Percentiles rank a stretch among this genome's conserved stretches.
Evolutionary conservation across 1,139 yeast genomes (phyloP).

Genomic region (Kodamaea arcana): DNA sequence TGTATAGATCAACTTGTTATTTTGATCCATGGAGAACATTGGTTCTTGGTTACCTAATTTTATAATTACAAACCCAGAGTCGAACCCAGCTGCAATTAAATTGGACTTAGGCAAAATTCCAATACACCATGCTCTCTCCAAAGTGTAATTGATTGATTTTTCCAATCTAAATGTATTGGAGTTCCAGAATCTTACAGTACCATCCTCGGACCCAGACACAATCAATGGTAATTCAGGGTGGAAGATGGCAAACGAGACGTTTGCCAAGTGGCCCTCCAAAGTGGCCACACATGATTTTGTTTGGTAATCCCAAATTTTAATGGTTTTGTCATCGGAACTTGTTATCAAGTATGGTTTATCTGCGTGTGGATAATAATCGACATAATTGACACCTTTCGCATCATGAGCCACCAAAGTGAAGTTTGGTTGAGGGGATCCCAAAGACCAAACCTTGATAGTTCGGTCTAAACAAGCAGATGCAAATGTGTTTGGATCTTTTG

Average conservation of each 20-base stretch:
- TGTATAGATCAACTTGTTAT: constrained; percentile 87
- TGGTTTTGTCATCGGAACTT: constrained; percentile 86
- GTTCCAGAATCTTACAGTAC: constrained; percentile 76
- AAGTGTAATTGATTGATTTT: constrained; percentile 82
- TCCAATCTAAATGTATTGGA: constrained; percentile 79
- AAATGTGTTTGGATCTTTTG: constrained; percentile 95
- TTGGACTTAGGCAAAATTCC: constrained; percentile 74
- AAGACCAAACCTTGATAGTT: constrained; percentile 94
- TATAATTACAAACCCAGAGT: constrained; percentile 83
- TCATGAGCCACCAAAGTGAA: constrained; percentile 91
- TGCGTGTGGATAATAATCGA: constrained; percentile 93
- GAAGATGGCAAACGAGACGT: constrained; percentile 94
- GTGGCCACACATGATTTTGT: constrained; percentile 94
- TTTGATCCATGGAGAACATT: constrained; percentile 85
- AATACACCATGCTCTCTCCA: constrained; percentile 97
- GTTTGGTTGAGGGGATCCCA: constrained; percentile 86
- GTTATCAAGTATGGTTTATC: constrained; percentile 96
- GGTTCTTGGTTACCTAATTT: constrained; percentile 95
- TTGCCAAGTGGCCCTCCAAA: constrained; percentile 87
- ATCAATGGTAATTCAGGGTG: constrained; percentile 93
- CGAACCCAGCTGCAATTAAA: constrained; percentile 88
- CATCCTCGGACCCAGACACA: constrained; percentile 80
- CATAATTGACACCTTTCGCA: constrained; percentile 89
- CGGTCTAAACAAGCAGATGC: constrained; percentile 96
- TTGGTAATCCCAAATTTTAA: constrained; percentile 96